Conservation (phyloP, 2,329 filamentous ascomycete genomes). For the Plectosphaerella sp. region DNA sequence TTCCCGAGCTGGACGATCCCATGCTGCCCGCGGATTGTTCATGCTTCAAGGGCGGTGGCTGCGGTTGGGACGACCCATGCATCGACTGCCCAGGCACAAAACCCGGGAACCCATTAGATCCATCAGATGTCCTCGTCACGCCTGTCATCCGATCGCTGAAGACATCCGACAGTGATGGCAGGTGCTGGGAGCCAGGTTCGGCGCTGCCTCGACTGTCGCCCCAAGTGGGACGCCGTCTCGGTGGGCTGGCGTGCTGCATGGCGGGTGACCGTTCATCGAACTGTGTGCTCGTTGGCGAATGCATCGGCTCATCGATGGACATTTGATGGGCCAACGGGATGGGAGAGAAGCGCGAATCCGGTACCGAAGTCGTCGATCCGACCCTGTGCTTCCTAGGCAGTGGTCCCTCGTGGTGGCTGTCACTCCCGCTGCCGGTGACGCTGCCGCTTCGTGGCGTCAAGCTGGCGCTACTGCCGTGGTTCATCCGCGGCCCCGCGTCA, state of each 20-base stretch:
- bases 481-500: constrained; percentile 28
- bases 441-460: constrained; percentile 31
- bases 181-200: constrained; percentile 21
- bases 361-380: constrained; percentile 40
- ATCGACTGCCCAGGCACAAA: neutral
- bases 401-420: constrained; percentile 39
- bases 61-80: constrained; percentile 1
- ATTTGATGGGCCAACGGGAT: constrained; percentile 29
- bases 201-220: constrained; percentile 1
- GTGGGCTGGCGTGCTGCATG: constrained; percentile 8
- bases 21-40: constrained; percentile 41
- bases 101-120: neutral
- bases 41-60: constrained; percentile 34
- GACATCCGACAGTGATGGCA: constrained; percentile 45
- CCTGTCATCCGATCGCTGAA: constrained; percentile 29
- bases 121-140: constrained; percentile 8
- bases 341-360: constrained; percentile 40
- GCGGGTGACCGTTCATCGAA: constrained; percentile 19
- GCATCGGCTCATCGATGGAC: constrained; percentile 35
- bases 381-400: constrained; percentile 41
- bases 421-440: constrained; percentile 41
- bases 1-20: constrained; percentile 26
- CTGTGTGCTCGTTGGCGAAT: constrained; percentile 35
- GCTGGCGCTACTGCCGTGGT: constrained; percentile 36
- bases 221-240: constrained; percentile 10